Evolutionary conservation across 768 basidiomycete genomes (phyloP), one percentile per base, ranked within the genome.

Genomic region (Amanita rimosa): DNA sequence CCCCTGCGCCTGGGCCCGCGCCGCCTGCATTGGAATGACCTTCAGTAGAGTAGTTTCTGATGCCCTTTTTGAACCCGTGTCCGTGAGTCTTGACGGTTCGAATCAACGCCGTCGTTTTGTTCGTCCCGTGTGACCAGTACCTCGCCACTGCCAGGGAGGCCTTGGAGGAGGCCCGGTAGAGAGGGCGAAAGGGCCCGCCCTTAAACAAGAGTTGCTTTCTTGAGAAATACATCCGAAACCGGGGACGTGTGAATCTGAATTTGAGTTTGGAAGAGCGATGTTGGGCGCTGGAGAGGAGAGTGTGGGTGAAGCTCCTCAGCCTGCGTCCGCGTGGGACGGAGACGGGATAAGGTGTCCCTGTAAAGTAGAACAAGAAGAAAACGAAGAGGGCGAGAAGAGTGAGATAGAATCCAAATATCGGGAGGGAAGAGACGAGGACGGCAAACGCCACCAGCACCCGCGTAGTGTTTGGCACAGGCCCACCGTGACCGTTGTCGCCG

Each of bases 41-140:
- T 16, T n/a, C 1, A 4, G 37, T 40, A 17, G 48, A 49, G 24
- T 49, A 33, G 49, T 38, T 57, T 52, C 2, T 63, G 61, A 50
- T 54, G 42, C 67, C 69, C 48, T 67, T 60, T 51, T 60, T 61
- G 52, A 66, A 46, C 34, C 67, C 61, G 49, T 34, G 16, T 3
- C 49, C 39, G 14, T 64, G 61, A 44, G 57, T 69, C 57, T 64
- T 71, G 27, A 74, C 74, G 2, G 66, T 71, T 44, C 65, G 62
- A 37, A 76, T 57, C 36, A 78, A 58, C 0, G 74, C 74, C 13
- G 71, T 70, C 5, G 76, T 78, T 58, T 65, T 74, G 59, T 71
- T 75, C 9, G 73, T 72, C 58, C 76, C 69, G 52, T 73, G 72
- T 2, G 72, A 69, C 75, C 74, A 76, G 52, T 72, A 76, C 54